Base-by-base conservation (phyloP, 2,329 filamentous ascomycete species). In the Fulvia fulva region DNA sequence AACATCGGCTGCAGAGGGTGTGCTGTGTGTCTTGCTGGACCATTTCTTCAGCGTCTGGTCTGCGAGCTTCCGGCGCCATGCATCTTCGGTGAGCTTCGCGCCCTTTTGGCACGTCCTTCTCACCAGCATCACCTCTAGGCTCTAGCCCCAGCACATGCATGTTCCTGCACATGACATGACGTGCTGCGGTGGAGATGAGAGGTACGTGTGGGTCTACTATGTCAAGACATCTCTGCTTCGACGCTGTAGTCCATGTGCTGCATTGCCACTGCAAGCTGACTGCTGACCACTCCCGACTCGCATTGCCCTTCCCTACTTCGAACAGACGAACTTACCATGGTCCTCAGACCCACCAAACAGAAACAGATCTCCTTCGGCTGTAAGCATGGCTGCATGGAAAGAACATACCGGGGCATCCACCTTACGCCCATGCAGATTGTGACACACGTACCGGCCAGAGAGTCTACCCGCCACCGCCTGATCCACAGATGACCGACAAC, bases 1-100 rank as follows among this genome's bases (percentile, higher is more conserved):
- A 95, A 90, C 90, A 95, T 95, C 22, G 56, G 55, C 21, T 41
- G 51, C 28, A n/a, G 32, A 25, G n/a, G 28, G 41, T 44, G 51
- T 45, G 11, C 21, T 22, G 3, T 23, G 12, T 47, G 22, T 25
- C 2, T n/a, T 19, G 37, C 37, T n/a, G 14, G 5, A 41, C 14
- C n/a, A 41, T 19, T 9, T 19, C 14, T 19, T 19, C 6, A 14
- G 6, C 12, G 34, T 41, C 34, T 4, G 16, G 28, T 30, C n/a
- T n/a, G n/a, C n/a, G n/a, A n/a, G n/a, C n/a, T n/a, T n/a, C 28
- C 28, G 28, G 28, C 28, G 28, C 28, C 28, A 30, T 30, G 28
- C 8, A n/a, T 5, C 19, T 7, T 1, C 19, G 37, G 37, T 41
- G 37, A 41, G 37, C 37, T 41, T 41, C 16, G n/a, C 19, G 37